phyloP scores from a whole-genome alignment of 148 eudicot species.

The Chenopodium album region DNA sequence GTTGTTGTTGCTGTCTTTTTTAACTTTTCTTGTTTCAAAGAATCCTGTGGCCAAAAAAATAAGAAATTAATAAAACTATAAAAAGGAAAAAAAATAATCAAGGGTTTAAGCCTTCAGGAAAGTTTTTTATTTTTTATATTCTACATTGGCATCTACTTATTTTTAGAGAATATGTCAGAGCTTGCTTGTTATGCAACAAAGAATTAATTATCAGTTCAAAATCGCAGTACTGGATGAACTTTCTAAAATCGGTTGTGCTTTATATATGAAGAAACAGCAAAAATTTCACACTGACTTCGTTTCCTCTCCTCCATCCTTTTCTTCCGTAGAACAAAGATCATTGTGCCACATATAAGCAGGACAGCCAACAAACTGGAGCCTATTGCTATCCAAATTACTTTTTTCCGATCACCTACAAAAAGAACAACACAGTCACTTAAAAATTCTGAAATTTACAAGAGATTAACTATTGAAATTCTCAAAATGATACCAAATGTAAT shows the following conservation, averaged over 20 bases:
- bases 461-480: not conserved
- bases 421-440: not conserved
- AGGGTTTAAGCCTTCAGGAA: not conserved
- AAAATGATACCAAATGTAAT: not conserved
- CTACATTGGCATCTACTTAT: too few relatives aligned
- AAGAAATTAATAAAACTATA: not conserved
- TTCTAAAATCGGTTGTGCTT: not conserved
- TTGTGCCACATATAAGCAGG: not conserved
- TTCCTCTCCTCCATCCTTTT: not conserved
- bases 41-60: not conserved
- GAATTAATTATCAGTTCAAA: not conserved
- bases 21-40: not conserved
- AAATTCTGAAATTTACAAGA: not conserved
- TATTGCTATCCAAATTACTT: not conserved
- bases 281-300: not conserved
- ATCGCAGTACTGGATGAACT: not conserved
- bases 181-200: not conserved
- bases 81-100: not conserved
- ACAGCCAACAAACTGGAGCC: not conserved
- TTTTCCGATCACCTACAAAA: not conserved
- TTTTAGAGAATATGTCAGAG: too few relatives aligned
- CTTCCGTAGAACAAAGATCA: not conserved
- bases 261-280: not conserved
- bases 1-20: not conserved
- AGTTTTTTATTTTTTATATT: too few relatives aligned